phyloP scores from a whole-genome alignment of 805 yeast species.

The Zygosaccharomyces gambellarensis region DNA sequence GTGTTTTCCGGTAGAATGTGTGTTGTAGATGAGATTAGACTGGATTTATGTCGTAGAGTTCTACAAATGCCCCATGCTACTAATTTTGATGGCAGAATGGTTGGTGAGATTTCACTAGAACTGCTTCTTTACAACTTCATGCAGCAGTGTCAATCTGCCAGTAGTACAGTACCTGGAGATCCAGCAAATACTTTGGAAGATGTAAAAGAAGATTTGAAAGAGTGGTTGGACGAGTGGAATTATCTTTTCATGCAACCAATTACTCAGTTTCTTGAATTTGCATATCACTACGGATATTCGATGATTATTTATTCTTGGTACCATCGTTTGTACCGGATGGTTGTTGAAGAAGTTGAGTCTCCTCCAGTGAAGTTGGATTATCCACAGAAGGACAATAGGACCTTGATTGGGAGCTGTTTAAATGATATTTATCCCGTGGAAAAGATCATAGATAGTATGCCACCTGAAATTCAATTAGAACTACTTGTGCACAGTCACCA shows the following conservation, averaged over 20 bases:
- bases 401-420: constrained; percentile 9
- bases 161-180: constrained; percentile 25
- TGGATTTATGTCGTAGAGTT: constrained; percentile 55
- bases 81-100: constrained; percentile 78
- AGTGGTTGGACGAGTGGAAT: constrained; percentile 69
- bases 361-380: neutral
- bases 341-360: neutral
- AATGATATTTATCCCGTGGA: constrained; percentile 15
- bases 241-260: constrained; percentile 65
- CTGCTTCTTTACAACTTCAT: constrained; percentile 47
- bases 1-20: constrained; percentile 62
- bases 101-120: constrained; percentile 65
- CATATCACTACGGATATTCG: constrained; percentile 57
- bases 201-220: constrained; percentile 40
- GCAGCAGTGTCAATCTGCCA: constrained; percentile 32
- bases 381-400: constrained; percentile 4
- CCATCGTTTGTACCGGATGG: constrained; percentile 11
- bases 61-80: constrained; percentile 57
- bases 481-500: constrained; percentile 16
- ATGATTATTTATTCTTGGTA: constrained; percentile 40
- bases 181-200: constrained; percentile 30
- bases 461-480: constrained; percentile 12
- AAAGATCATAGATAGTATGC: constrained; percentile 14
- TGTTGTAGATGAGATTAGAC: constrained; percentile 53
- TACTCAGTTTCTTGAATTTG: constrained; percentile 67